Percentiles rank a stretch among this genome's conserved stretches.
Evolutionary conservation across 2,329 filamentous ascomycete species (phyloP).

Genomic region (Penicillium sp.): DNA sequence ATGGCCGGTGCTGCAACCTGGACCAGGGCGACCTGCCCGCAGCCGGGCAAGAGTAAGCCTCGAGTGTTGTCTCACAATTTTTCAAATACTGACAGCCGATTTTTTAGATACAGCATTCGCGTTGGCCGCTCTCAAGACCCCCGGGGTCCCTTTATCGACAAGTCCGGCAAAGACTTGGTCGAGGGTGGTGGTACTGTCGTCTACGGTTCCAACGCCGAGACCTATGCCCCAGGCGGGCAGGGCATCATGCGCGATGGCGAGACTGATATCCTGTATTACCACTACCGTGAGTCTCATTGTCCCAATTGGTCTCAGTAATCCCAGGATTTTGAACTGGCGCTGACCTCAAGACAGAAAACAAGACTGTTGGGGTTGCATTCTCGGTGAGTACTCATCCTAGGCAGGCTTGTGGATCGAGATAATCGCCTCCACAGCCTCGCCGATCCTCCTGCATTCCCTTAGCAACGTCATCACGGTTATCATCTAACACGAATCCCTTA

Average conservation of each 20-base stretch:
- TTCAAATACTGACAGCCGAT: slow-evolving; percentile 2
- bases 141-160: slow-evolving; percentile 56
- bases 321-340: slow-evolving; percentile 1
- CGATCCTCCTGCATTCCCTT: slow-evolving; percentile 22
- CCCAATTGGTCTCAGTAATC: background rate
- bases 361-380: slow-evolving; percentile 30
- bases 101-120: slow-evolving; percentile 57
- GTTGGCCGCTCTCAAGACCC: slow-evolving; percentile 58
- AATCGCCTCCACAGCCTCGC: slow-evolving; percentile 9
- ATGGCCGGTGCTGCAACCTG: slow-evolving; percentile 34
- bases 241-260: slow-evolving; percentile 53
- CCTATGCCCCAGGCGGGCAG: slow-evolving; percentile 66
- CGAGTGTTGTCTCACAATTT: background rate
- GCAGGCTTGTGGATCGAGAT: slow-evolving; percentile 15
- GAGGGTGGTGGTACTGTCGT: slow-evolving; percentile 60
- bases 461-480: slow-evolving; percentile 1
- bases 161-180: slow-evolving; percentile 53
- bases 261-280: slow-evolving; percentile 35
- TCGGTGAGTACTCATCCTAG: slow-evolving; percentile 21
- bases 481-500: slow-evolving; percentile 20
- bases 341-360: slow-evolving; percentile 27
- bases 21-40: slow-evolving; percentile 42
- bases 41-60: slow-evolving; percentile 50
- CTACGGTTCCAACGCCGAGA: slow-evolving; percentile 56
- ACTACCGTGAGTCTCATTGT: slow-evolving; percentile 30